Evolutionary conservation across 2,329 filamentous ascomycete genomes (phyloP), one percentile per base, ranked within the genome.

Genomic region (Fusarium phyllophilum): DNA sequence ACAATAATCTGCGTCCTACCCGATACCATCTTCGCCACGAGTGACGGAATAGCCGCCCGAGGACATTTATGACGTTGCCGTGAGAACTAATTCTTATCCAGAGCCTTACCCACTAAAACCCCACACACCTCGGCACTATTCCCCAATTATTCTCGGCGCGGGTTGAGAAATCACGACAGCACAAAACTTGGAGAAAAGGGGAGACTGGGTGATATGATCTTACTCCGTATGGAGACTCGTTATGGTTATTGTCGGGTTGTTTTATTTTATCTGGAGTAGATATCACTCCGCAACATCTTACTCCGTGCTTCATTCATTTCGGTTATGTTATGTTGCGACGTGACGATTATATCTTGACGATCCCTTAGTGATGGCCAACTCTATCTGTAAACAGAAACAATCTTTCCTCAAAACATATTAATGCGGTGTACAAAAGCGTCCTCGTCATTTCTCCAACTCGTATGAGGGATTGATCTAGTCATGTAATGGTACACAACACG

Each of bases 81-180:
- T n/a, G 57, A 68, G 66, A 42, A 22, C 26, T 44, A 68, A 64
- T 41, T 63, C 56, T 69, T 63, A 55, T 56, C 33, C 42, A 36
- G 45, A 18, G 49, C 15, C 33, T 48, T 68, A 52, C 26, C 66
- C 66, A 68, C 66, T 55, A 33, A 54, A 29, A 38, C 26, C 15
- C 51, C 51, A 55, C 48, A 48, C 56, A 68, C 57, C 64, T 69
- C 66, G 66, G 66, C 65, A 49, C 31, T 69, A 68, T 68, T 68
- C 65, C 57, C 66, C 66, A 63, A 69, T 68, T 68, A 52, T 68
- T 68, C 65, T 69, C 48, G 64, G 56, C n/a, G 48, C 34, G 38
- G 29, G 59, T 68, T 68, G 48, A 68, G 48, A 11, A 51, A 51
- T 52, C 24, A 39, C 34, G 31, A 36, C 31, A 26, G 22, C 24